Conservation (phyloP, 495 filamentous ascomycete species). For the Darksidea phi region DNA sequence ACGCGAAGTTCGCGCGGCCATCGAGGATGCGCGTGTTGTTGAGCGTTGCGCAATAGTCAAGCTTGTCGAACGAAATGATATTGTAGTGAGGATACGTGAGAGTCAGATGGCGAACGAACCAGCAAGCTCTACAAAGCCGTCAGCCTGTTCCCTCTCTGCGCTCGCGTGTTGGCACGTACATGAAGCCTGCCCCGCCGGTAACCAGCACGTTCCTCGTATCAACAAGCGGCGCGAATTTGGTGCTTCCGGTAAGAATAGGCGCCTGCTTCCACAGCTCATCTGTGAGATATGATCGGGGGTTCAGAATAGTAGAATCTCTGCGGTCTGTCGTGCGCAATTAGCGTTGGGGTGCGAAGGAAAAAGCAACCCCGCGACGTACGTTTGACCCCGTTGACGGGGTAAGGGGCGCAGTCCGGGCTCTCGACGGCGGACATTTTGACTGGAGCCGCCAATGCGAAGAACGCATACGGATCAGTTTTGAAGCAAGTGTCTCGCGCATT, state of each 20-base stretch:
- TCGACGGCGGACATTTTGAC: constrained; percentile 23
- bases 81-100: constrained; percentile 69
- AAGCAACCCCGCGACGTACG: constrained; percentile 2
- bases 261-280: constrained; percentile 60
- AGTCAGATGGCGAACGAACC: constrained; percentile 69
- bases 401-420: constrained; percentile 15
- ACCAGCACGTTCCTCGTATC: constrained; percentile 71
- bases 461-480: neutral
- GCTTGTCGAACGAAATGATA: constrained; percentile 72
- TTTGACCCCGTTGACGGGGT: constrained; percentile 15
- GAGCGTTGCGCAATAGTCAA: constrained; percentile 70
- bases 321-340: constrained; percentile 16
- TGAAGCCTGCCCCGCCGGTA: constrained; percentile 71
- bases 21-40: constrained; percentile 66
- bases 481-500: neutral
- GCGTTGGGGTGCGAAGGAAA: neutral
- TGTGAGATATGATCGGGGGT: constrained; percentile 32
- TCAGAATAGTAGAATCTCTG: constrained; percentile 35
- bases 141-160: neutral
- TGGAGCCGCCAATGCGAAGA: neutral
- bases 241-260: constrained; percentile 61
- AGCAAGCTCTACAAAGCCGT: constrained; percentile 55
- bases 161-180: constrained; percentile 47
- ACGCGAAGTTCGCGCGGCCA: constrained; percentile 65
- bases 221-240: constrained; percentile 59